Evolutionary conservation across 1,139 yeast species (phyloP).

Genomic region (Komagataea norvegica): DNA sequence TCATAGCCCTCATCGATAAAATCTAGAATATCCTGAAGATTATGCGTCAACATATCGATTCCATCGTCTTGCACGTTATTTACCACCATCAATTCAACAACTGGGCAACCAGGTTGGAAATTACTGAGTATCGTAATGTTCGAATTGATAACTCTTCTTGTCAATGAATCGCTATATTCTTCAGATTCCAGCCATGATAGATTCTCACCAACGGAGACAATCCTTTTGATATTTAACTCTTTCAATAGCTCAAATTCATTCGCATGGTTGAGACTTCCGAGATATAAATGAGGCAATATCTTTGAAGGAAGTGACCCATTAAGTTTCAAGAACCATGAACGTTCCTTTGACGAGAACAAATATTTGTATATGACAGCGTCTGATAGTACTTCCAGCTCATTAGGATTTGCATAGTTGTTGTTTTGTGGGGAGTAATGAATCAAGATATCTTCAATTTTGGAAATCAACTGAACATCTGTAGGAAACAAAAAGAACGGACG

Average conservation of each 20-base stretch:
- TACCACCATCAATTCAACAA: slow-evolving; percentile 37
- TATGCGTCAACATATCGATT: slow-evolving; percentile 42
- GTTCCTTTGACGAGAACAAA: slow-evolving; percentile 13
- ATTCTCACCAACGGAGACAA: slow-evolving; percentile 84
- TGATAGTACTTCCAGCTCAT: slow-evolving; percentile 15
- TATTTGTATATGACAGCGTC: slow-evolving; percentile 18
- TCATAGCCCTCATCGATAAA: slow-evolving; percentile 40
- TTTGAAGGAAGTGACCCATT: slow-evolving; percentile 43
- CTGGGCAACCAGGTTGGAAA: slow-evolving; percentile 30
- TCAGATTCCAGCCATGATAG: slow-evolving; percentile 49
- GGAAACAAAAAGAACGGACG: slow-evolving; percentile 83
- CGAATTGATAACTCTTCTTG: slow-evolving; percentile 21
- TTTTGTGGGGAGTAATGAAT: slow-evolving; percentile 47
- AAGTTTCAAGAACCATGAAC: slow-evolving; percentile 27
- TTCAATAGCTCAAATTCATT: slow-evolving; percentile 58
- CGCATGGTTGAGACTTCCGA: slow-evolving; percentile 86
- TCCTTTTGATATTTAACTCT: slow-evolving; percentile 64
- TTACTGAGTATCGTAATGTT: slow-evolving; percentile 27
- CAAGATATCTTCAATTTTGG: slow-evolving; percentile 59
- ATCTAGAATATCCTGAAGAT: slow-evolving; percentile 37
- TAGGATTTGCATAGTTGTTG: slow-evolving; percentile 12
- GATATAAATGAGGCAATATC: slow-evolving; percentile 75
- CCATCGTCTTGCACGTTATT: slow-evolving; percentile 46
- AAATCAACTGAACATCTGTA: slow-evolving; percentile 63
- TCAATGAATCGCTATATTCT: slow-evolving; percentile 8